phyloP scores from a whole-genome alignment of 257 asterid species.

The Capsicum baccatum region DNA sequence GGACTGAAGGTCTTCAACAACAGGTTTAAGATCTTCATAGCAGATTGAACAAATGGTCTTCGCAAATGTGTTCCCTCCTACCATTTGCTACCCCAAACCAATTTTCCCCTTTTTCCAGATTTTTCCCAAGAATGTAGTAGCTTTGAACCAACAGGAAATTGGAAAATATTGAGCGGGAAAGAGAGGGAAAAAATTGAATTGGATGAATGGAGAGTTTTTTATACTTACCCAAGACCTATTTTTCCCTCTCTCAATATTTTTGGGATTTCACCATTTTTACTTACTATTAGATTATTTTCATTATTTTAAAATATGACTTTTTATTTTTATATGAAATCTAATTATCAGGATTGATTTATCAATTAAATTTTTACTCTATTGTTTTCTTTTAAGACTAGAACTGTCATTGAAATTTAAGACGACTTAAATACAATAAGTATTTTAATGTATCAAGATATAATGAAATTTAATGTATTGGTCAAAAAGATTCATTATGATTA shows the following conservation, averaged over 20 bases:
- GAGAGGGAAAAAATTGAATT: background rate
- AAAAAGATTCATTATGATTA: too few species aligned
- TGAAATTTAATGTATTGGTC: too few species aligned
- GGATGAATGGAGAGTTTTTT: background rate
- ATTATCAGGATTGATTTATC: too few species aligned
- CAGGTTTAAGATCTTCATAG: constrained; percentile 92
- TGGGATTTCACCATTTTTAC: too few species aligned
- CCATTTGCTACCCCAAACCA: constrained; percentile 36
- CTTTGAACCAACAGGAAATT: background rate
- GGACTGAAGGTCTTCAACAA: constrained; percentile 81
- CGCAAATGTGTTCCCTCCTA: constrained; percentile 51
- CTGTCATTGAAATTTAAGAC: too few species aligned
- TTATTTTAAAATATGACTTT: too few species aligned
- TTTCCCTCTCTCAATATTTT: background rate
- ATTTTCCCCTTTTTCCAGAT: background rate
- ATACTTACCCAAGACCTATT: background rate
- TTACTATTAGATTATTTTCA: too few species aligned
- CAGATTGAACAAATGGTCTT: constrained; percentile 92
- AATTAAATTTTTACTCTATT: too few species aligned
- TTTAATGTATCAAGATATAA: too few species aligned
- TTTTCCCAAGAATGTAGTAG: background rate
- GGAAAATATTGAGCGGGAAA: constrained; percentile 8
- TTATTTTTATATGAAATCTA: too few species aligned
- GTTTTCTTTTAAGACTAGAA: too few species aligned
- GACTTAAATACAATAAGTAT: too few species aligned